Percentiles rank a stretch among this genome's conserved stretches.
Conservation (phyloP, 495 filamentous ascomycete genomes). For the Amphirosellinia nigrospora region DNA sequence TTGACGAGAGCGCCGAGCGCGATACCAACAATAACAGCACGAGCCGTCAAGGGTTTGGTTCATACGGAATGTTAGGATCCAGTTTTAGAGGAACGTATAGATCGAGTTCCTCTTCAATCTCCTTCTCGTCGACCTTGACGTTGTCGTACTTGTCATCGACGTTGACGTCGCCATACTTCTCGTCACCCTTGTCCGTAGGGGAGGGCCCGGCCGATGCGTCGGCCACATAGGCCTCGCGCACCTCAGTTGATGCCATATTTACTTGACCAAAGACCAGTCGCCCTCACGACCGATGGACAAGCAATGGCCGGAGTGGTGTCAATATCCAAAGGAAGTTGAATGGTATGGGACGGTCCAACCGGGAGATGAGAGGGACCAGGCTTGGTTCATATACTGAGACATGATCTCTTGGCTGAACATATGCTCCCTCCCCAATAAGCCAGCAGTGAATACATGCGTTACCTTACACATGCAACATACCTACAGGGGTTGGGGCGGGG, state of each 20-base stretch:
- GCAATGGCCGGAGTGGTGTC: neutral
- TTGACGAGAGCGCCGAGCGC: slow-evolving; percentile 66
- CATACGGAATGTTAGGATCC: slow-evolving; percentile 49
- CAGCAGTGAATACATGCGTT: neutral
- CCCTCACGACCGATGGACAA: slow-evolving; percentile 8
- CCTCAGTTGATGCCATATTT: slow-evolving; percentile 36
- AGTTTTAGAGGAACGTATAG: slow-evolving; percentile 55
- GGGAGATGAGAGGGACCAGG: slow-evolving; percentile 5
- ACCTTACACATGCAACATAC: slow-evolving; percentile 9
- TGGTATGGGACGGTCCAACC: neutral
- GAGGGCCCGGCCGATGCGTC: slow-evolving; percentile 28
- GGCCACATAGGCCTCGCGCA: slow-evolving; percentile 27
- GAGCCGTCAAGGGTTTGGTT: slow-evolving; percentile 59
- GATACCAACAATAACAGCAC: slow-evolving; percentile 63
- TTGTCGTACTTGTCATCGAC: slow-evolving; percentile 27
- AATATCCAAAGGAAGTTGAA: slow-evolving; percentile 4
- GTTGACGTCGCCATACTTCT: slow-evolving; percentile 29
- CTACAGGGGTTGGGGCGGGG: neutral
- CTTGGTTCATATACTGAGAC: slow-evolving; percentile 20
- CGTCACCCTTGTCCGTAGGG: slow-evolving; percentile 24
- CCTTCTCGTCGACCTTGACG: slow-evolving; percentile 33
- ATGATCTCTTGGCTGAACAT: neutral
- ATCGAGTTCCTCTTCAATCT: slow-evolving; percentile 49
- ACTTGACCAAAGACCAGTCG: slow-evolving; percentile 8
- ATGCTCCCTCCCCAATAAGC: slow-evolving; percentile 1